Base-by-base conservation (phyloP, 2,329 filamentous ascomycete species). In the Colletotrichum sp. region DNA sequence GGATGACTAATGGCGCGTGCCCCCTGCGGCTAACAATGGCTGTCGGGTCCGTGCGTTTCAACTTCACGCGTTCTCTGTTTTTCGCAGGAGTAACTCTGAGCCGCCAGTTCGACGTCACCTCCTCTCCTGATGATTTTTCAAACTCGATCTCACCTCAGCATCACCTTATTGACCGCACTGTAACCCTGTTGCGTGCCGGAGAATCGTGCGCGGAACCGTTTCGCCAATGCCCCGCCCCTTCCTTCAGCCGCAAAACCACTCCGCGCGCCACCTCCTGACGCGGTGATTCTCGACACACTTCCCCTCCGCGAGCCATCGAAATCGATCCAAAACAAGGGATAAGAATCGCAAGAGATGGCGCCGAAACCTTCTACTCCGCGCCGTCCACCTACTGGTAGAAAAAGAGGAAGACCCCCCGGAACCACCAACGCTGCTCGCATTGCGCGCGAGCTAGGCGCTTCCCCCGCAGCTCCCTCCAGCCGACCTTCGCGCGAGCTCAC, bases 371-470 rank as follows among this genome's bases (percentile, higher is more conserved):
- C 85, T 48, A 86, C 85, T 55, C 86, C 87, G 69, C 84, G 86
- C 78, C 82, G 86, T 61, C 83, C 84, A 24, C 82, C 85, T 9
- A 86, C 86, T 39, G 86, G 85, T 64, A 85, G 88, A 67, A 88
- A 87, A 67, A 84, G 88, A 71, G 88, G 88, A 67, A 85, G 88
- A 57, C 88, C 88, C 28, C 85, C 84, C 4, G 86, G 86, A 60
- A 83, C 85, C 12, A 86, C 85, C 36, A 87, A 86, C 77, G 85
- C 86, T 48, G 83, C 83, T 71, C 84, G 85, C 78, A 84, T 84
- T 28, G 84, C 84, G 52, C 83, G 86, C 75, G 82, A 83, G 67
- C 84, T 82, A 18, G 82, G 82, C 34, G 78, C 81, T 52, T 81
- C 82, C 30, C 80, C 81, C 21, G 82, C 81, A 21, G 77, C 84